A percentile compares a stretch with the other conserved stretches of the same genome.
Evolutionary conservation across 2,329 filamentous ascomycete species (phyloP).

Genomic region (Ophiostoma pallidulum): DNA sequence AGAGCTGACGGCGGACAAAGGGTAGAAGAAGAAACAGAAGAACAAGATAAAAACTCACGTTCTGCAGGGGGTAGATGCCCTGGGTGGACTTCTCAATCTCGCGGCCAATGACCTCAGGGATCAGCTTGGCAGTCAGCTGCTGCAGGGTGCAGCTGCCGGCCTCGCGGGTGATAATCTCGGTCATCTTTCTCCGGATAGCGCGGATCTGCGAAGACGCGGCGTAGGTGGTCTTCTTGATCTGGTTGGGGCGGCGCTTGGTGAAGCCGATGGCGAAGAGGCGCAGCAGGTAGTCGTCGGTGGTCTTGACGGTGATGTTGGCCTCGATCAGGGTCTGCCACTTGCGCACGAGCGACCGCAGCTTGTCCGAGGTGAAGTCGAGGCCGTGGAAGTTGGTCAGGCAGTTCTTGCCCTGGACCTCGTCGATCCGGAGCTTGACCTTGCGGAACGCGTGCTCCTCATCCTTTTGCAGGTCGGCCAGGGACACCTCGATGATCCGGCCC

Average conservation of each 20-base stretch:
- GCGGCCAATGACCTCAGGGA: conserved; percentile 97
- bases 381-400: conserved; percentile 99
- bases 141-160: conserved; percentile 87
- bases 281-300: conserved; percentile 98
- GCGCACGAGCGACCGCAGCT: conserved; percentile 96
- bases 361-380: conserved; percentile 99
- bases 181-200: conserved; percentile 99
- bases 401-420: conserved; percentile 99
- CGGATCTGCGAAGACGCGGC: conserved; percentile 95
- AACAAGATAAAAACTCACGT: conserved; percentile 48
- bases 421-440: conserved; percentile 97
- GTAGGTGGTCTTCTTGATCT: conserved; percentile 99
- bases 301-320: conserved; percentile 99
- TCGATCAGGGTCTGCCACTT: conserved; percentile 99
- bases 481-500: conserved; percentile 98
- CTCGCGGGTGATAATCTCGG: conserved; percentile 96
- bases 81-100: conserved; percentile 99
- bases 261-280: conserved; percentile 98
- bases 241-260: conserved; percentile 98
- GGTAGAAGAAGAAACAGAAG: too few species aligned
- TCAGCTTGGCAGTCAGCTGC: conserved; percentile 97
- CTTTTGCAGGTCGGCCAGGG: conserved; percentile 97
- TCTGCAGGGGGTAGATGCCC: conserved; percentile 99
- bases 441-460: conserved; percentile 99
- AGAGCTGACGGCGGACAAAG: too few species aligned